Evolutionary conservation across 164 flowering plant species (phyloP), one percentile per base, ranked within the genome.

Genomic region (Kalanchoe fedtschenkoi): DNA sequence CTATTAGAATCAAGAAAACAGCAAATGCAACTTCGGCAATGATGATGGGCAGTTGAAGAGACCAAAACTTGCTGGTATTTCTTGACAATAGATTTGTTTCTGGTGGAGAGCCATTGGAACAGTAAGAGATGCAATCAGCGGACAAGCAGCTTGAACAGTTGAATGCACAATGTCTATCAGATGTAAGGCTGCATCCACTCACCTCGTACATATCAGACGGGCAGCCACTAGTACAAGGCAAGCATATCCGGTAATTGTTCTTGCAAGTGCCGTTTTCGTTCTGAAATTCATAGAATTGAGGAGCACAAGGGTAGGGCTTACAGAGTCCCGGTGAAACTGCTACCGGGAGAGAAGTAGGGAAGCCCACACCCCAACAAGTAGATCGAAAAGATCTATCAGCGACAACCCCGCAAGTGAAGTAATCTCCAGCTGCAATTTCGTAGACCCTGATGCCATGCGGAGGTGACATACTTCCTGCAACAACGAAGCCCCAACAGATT

Each of bases 381-480:
- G 98, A 87, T 10, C 47, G 62, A 4, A 85, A 70, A 19, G 96
- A 82, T 60, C 70, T 78, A 64, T 78, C 83, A 0, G 84, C 87
- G 3, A 83, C 74, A 67, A 90, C 66, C 19, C 95, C 96, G 70
- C 98, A 93, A 5, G 91, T 81, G 79, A 93, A 93, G 72, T 90
- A 93, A 70, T 90, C 87, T 4, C 97, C 98, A 28, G 97, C 96
- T 7, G 89, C 89, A 66, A 93, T 79, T 43, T 75, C 83, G 63
- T 80, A 88, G 30, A 84, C 79, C 69, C 74, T 77, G 6, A 77
- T 73, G 32, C 80, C 77, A 33, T n/a, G 62, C 7, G 98, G 98
- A 62, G 84, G 68, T 6, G 83, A 81, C 0, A 90, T 86, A 62
- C 95, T 82, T 59, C 71, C 76, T 3, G 73, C 74, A 6, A 88